These are phyloP conservation scores for Blastobotrys terrestris DNA, from an alignment of 805 yeast species.

Conservation along the genomic window DNA sequence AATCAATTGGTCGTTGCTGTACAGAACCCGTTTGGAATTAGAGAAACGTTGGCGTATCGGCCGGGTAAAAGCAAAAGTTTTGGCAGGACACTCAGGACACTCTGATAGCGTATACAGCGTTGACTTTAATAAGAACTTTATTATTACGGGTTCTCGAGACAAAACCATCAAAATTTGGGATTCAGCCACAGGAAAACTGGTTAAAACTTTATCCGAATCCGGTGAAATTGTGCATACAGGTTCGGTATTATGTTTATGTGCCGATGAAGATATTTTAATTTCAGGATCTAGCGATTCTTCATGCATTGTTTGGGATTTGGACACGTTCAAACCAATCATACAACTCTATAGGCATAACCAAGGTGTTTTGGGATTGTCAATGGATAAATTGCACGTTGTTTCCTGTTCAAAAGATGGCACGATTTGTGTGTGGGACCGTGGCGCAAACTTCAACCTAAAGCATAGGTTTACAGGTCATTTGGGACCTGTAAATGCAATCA, in stretches of 20 bases:
- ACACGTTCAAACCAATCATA: conserved; percentile 19
- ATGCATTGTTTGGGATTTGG: conserved; percentile 29
- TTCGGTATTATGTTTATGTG: conserved; percentile 29
- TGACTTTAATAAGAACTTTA: conserved; percentile 60
- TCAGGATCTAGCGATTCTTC: conserved; percentile 33
- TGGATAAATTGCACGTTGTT: conserved; percentile 23
- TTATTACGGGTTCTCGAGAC: conserved; percentile 72
- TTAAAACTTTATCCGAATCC: conserved; percentile 13
- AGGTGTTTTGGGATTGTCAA: conserved; percentile 27
- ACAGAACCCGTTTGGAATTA: conserved; percentile 19
- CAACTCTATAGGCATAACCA: conserved; percentile 22
- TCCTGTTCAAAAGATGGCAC: conserved; percentile 33
- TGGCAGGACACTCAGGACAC: conserved; percentile 47
- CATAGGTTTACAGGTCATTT: conserved; percentile 25
- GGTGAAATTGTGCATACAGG: conserved; percentile 23
- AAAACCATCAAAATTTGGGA: conserved; percentile 32
- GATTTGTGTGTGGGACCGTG: conserved; percentile 28
- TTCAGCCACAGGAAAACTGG: conserved; percentile 16
- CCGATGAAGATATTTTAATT: conserved; percentile 26
- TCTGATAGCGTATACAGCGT: conserved; percentile 78
- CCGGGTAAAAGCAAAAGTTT: conserved; percentile 14
- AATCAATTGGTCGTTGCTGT: conserved; percentile 23
- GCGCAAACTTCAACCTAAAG: conserved; percentile 12
- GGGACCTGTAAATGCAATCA: conserved; percentile 35
- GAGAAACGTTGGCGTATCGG: conserved; percentile 27